Evolutionary conservation across 2,329 filamentous ascomycete species (phyloP), one percentile per base, ranked within the genome.

Genomic region (Rutstroemia sp.): DNA sequence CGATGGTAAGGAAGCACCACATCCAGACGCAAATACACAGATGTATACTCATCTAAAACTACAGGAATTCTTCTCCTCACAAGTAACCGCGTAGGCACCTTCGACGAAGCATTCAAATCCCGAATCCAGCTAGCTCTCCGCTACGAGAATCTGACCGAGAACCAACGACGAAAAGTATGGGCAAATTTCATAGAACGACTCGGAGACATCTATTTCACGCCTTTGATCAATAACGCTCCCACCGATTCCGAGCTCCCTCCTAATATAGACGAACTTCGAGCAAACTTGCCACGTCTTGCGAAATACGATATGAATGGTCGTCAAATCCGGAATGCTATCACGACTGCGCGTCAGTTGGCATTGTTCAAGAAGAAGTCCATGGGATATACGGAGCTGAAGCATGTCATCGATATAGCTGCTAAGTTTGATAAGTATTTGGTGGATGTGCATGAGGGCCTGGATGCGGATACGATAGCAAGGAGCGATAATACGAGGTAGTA

Each of bases 11-110:
- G 2, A 34, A 34, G 10, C 30, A 34, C 30, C 2, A 0, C 30
- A 34, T 34, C 30, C 30, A 34, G 2, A 1, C 30, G 1, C 10
- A 12, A 12, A 34, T 34, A 34, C 10, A 34, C 30, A 34, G 30
- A 14, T 34, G 3, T 12, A 34, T 34, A 9, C 30, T 34, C 2
- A 34, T 3, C 9, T 12, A 34, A 34, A 34, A 34, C 30, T 0
- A 34, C 9, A 34, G 73, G 73, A 44, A 72, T 75, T 42, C 65
- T 73, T 1, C 70, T 75, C 57, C 65, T 75, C 0, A 75, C 74
- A 4, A 69, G 68, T 21, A 72, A 73, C 21, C 68, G 73, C 1
- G 71, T 74, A 45, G 58, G 67, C 3, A 63, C 56, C 10, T 70
- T 74, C 49, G 72, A 75, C 49, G 67, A 60, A 39, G 72, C 72